Evolutionary conservation across 2,329 filamentous ascomycete species (phyloP).

Genomic region (Huntiella moniliformis): DNA sequence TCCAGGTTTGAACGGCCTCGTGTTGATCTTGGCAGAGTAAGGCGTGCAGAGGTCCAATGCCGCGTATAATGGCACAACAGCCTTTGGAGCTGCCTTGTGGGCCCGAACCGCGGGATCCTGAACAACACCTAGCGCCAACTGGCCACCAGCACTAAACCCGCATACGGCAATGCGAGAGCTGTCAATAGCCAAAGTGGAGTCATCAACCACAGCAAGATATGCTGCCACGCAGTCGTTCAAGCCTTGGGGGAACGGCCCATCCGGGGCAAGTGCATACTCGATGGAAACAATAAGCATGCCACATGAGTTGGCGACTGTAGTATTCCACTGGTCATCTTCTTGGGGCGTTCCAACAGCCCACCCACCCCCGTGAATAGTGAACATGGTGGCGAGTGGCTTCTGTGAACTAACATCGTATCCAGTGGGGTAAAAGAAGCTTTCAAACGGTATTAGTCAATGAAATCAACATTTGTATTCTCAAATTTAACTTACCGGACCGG

Average conservation of each 20-base stretch:
- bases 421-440: conserved; percentile 24
- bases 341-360: conserved; percentile 25
- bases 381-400: conserved; percentile 22
- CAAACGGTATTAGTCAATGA: not conserved
- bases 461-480: not conserved
- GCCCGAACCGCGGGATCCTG: conserved; percentile 22
- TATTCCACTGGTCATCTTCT: conserved; percentile 29
- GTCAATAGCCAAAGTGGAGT: conserved; percentile 28
- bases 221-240: conserved; percentile 28
- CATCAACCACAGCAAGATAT: conserved; percentile 22
- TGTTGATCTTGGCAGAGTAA: conserved; percentile 14
- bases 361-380: conserved; percentile 34
- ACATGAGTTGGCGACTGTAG: conserved; percentile 22
- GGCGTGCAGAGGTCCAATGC: conserved; percentile 19
- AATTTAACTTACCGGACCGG: conserved; percentile 9
- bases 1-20: conserved; percentile 16
- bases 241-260: conserved; percentile 24
- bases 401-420: conserved; percentile 18
- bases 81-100: conserved; percentile 15
- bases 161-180: conserved; percentile 21
- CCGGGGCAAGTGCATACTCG: conserved; percentile 30
- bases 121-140: conserved; percentile 24
- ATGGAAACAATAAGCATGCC: conserved; percentile 27
- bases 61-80: conserved; percentile 25
- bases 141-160: conserved; percentile 34